Evolutionary conservation across 129 eudicot genomes (phyloP).

Genomic region (Chrysanthemum seticuspe): DNA sequence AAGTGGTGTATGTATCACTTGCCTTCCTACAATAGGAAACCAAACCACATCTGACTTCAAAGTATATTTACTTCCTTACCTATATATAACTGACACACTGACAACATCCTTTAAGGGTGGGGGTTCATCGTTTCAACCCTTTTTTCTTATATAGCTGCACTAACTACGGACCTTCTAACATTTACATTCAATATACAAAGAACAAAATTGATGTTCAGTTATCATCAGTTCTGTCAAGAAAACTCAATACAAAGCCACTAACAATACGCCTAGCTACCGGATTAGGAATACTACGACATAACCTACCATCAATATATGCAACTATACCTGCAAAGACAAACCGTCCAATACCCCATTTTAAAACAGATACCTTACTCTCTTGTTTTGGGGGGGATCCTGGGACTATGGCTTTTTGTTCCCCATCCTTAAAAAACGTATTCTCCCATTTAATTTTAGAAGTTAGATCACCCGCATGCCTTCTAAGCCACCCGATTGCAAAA

Average conservation of each 20-base stretch:
- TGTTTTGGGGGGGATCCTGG: conserved; percentile 14
- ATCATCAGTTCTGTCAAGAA: conserved; percentile 64
- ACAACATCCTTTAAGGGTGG: too few species aligned
- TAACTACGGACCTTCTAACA: background rate
- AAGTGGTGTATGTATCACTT: too few species aligned
- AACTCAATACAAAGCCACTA: conserved; percentile 89
- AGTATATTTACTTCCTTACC: too few species aligned
- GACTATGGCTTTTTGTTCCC: conserved; percentile 34
- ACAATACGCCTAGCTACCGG: conserved; percentile 92
- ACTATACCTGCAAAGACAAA: conserved; percentile 87
- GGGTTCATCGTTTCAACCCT: too few species aligned
- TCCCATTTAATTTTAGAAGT: conserved; percentile 44
- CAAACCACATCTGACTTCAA: too few species aligned
- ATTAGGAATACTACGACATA: conserved; percentile 89
- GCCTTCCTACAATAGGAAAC: too few species aligned
- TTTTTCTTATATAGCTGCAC: background rate
- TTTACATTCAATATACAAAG: background rate
- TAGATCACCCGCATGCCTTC: conserved; percentile 67
- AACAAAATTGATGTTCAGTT: conserved; percentile 10
- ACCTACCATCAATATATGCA: conserved; percentile 89
- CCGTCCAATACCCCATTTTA: conserved; percentile 84
- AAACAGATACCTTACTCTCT: conserved; percentile 40
- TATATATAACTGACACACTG: too few species aligned
- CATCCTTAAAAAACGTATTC: conserved; percentile 24
- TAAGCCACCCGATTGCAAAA: conserved; percentile 68